Base-by-base conservation (phyloP, 2,329 filamentous ascomycete species). In the Knufia fluminis region DNA sequence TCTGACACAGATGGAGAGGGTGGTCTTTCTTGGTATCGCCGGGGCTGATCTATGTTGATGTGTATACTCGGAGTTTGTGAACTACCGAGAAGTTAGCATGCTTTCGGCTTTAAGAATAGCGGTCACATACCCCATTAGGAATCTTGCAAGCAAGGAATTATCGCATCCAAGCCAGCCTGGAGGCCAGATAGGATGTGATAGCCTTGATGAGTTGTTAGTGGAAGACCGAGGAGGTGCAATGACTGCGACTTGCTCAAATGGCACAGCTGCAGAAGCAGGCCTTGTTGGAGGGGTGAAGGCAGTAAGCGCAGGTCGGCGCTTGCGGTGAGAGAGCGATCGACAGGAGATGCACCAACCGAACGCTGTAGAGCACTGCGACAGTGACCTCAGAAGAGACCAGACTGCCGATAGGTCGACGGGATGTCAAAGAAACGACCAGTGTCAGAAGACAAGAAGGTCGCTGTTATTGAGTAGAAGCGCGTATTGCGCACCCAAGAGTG, bases 11-110 rank as follows among this genome's bases (percentile, higher is more conserved):
- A 51, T 43, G 64, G 65, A 44, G 67, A 70, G 43, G 60, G 60
- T 53, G 67, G 66, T 54, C 66, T 69, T 52, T 61, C 64, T 56
- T 64, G 60, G 50, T 61, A 61, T 55, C 62, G 62, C 52, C 60
- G 63, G 48, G 64, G 62, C 54, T 64, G 67, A 60, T 72, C 69
- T 19, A 62, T 68, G 52, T 71, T 70, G 56, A 65, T 69, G 59
- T 68, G 61, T 61, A 69, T 71, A 56, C 49, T 52, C 24, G 53
- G 48, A 46, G 47, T 56, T 43, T 51, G 52, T 51, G 22, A 9
- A 20, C 38, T 40, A 31, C 50, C 28, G 22, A 41, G 39, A 44
- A 10, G 26, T 33, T 52, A 43, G 48, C 45, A 20, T 32, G 23
- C 23, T 35, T 12, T 23, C 24, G 22, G 39, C 23, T 32, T 19